Base-by-base conservation (phyloP, 495 filamentous ascomycete species). In the Penicillium coffeae region DNA sequence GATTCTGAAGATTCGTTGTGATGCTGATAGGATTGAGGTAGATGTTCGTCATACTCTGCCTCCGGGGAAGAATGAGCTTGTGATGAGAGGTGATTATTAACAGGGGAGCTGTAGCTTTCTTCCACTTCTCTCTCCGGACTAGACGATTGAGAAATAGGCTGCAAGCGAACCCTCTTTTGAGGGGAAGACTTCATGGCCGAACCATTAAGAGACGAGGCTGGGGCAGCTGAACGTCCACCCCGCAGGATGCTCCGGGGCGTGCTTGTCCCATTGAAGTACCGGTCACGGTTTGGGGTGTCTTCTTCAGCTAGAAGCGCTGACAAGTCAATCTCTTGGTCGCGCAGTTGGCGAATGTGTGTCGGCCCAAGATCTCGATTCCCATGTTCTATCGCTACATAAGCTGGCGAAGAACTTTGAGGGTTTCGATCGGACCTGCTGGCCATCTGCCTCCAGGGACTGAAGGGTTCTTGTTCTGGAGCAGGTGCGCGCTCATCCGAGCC, bases 211-310 rank as follows among this genome's bases (percentile, higher is more conserved):
- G 61, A 48, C 3, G 54, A 49, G 15, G 34, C 37, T 15, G 51
- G 60, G 14, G 50, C 44, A 2, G 34, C 47, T 34, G 56, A 55
- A 35, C 42, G 51, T n/a, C 47, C 47, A n/a, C n/a, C n/a, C 19
- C 42, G 56, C 6, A 56, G 34, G 27, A 59, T 51, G 30, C 58
- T 60, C 20, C 59, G 42, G 25, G 70, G 66, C 21, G 64, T 73
- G 34, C 63, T 67, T 48, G 58, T 68, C 25, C 62, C 70, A 44
- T 71, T 65, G 40, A 67, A 75, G 50, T 74, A 75, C 21, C 61
- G 62, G 8, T 56, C 55, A 19, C 65, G 68, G n/a, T 69, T 72
- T 12, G 72, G 72, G 1, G 70, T 75, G 45, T 67, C 58, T 34
- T 68, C 63, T 38, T 59, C 54, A 6, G 55, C 60, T 12, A 71